phyloP scores from a whole-genome alignment of 768 basidiomycete species.

The Steccherinum ochraceum region DNA sequence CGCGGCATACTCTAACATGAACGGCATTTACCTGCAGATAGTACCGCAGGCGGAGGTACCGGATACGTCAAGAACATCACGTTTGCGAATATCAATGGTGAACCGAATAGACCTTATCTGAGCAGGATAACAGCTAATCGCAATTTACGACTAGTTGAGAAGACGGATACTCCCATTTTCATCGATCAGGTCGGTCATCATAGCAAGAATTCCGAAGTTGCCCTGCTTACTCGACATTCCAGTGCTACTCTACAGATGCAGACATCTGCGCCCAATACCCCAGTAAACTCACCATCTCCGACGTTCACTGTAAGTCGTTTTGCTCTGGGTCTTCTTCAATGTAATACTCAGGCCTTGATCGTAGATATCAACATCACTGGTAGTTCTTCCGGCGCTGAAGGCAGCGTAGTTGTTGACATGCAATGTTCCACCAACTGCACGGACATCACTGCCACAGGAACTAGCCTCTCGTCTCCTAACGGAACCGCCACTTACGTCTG shows the following conservation, averaged over 20 bases:
- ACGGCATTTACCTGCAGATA: slow-evolving; percentile 16
- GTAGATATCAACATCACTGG: slow-evolving; percentile 35
- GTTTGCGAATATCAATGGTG: slow-evolving; percentile 24
- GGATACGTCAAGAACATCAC: slow-evolving; percentile 32
- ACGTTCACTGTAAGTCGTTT: slow-evolving; percentile 32
- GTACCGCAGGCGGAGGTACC: slow-evolving; percentile 35
- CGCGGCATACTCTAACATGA: too few relatives aligned
- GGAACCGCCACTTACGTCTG: slow-evolving; percentile 30
- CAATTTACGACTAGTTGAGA: too few relatives aligned
- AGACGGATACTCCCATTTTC: slow-evolving; percentile 38
- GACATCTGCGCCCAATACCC: slow-evolving; percentile 32
- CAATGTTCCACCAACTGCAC: slow-evolving; percentile 34
- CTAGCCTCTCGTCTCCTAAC: slow-evolving; percentile 25
- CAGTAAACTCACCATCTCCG: slow-evolving; percentile 30
- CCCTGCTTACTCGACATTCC: not conserved
- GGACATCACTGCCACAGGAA: slow-evolving; percentile 32
- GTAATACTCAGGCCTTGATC: too few relatives aligned
- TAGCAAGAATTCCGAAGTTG: not conserved
- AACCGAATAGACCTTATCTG: too few relatives aligned
- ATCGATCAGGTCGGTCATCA: slow-evolving; percentile 26
- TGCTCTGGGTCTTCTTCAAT: too few relatives aligned
- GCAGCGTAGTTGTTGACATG: slow-evolving; percentile 34
- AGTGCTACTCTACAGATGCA: slow-evolving; percentile 33
- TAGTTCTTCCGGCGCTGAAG: slow-evolving; percentile 33
- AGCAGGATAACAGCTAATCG: too few relatives aligned